phyloP scores from a whole-genome alignment of 2,329 filamentous ascomycete species.

The Penicillium rolfsii region DNA sequence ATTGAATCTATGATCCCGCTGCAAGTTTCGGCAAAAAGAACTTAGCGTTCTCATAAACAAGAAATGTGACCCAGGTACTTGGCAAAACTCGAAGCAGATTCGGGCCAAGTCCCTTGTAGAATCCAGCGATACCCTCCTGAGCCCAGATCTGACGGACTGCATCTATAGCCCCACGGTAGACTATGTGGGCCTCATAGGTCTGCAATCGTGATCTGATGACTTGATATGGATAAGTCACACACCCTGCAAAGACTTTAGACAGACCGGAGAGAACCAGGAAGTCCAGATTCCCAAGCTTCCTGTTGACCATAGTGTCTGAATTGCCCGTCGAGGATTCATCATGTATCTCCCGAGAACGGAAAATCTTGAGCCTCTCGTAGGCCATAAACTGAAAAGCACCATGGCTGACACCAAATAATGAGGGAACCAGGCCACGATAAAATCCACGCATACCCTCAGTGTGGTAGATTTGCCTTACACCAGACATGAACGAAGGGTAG shows the following conservation, averaged over 20 bases:
- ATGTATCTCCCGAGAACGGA: conserved; percentile 52
- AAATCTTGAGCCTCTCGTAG: conserved; percentile 76
- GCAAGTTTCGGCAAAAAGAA: conserved; percentile 57
- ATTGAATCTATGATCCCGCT: neutral
- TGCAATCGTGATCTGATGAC: conserved; percentile 87
- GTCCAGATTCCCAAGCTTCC: conserved; percentile 68
- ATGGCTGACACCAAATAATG: conserved; percentile 84
- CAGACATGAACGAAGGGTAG: conserved; percentile 76
- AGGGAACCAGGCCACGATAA: conserved; percentile 83
- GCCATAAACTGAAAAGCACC: conserved; percentile 95
- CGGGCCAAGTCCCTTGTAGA: conserved; percentile 88
- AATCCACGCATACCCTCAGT: conserved; percentile 78
- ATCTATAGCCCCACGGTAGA: conserved; percentile 73
- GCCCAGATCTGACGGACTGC: conserved; percentile 74
- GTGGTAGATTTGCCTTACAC: conserved; percentile 66
- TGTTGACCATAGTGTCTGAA: conserved; percentile 25
- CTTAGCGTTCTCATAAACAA: conserved; percentile 95
- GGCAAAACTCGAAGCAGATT: conserved; percentile 90
- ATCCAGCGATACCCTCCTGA: conserved; percentile 78
- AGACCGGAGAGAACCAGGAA: conserved; percentile 78
- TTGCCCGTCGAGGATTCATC: conserved; percentile 32
- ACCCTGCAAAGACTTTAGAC: conserved; percentile 87
- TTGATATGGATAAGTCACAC: conserved; percentile 91
- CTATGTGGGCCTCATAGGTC: conserved; percentile 77
- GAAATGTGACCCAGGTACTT: conserved; percentile 92